Percentiles rank a stretch among this genome's conserved stretches.
Evolutionary conservation across 371 early-diverging fungal genomes (phyloP).

Genomic region (Mortierella polycephala): DNA sequence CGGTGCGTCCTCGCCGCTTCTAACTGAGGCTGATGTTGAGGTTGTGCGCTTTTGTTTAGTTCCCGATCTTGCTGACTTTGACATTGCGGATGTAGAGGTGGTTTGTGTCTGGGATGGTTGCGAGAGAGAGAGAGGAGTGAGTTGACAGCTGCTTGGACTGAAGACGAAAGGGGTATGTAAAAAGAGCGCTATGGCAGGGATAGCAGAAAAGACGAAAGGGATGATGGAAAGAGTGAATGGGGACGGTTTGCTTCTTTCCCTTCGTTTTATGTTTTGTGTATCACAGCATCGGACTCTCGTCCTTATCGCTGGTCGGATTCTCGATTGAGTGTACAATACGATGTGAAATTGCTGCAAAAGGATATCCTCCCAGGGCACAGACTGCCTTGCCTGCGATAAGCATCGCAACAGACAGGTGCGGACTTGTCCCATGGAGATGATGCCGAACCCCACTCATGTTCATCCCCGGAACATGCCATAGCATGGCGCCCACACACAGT

Average conservation of each 20-base stretch:
- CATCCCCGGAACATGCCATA: no score
- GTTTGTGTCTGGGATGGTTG: constrained; percentile 12
- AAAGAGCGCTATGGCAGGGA: not conserved
- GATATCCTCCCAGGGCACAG: not conserved
- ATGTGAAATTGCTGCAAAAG: not conserved
- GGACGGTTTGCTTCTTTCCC: not conserved
- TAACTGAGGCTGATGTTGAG: constrained; percentile 2
- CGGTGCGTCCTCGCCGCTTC: constrained; percentile 56
- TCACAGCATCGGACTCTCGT: constrained; percentile 1
- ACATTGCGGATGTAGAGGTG: not conserved
- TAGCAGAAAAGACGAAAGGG: not conserved
- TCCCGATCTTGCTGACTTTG: constrained; percentile 10
- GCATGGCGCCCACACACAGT: no score
- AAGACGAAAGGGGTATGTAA: not conserved
- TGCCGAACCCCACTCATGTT: no score
- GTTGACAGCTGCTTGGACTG: constrained; percentile 21
- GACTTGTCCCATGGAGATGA: not conserved
- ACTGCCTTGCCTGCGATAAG: not conserved
- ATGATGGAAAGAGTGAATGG: not conserved
- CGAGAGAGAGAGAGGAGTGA: constrained; percentile 15
- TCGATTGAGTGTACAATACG: constrained; percentile 17
- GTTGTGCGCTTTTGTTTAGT: constrained; percentile 17
- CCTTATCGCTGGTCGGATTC: constrained; percentile 11
- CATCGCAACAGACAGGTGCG: not conserved
- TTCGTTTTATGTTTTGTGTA: not conserved